phyloP scores from a whole-genome alignment of 2,329 filamentous ascomycete species.

The Didymella pomorum region DNA sequence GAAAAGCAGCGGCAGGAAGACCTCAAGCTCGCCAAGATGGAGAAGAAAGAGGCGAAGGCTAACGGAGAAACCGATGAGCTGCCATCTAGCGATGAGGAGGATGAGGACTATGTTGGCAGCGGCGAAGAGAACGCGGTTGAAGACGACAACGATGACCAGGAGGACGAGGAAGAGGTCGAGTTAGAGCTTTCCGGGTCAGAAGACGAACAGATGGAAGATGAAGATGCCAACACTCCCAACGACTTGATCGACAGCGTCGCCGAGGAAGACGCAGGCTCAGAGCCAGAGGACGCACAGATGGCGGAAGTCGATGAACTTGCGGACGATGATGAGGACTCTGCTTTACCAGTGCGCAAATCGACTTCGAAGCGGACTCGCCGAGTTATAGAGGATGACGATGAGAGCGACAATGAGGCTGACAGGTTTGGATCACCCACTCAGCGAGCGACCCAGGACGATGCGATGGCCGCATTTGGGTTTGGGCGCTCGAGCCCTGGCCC shows the following conservation, averaged over 20 bases:
- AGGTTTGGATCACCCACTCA: slow-evolving; percentile 32
- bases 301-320: slow-evolving; percentile 47
- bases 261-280: slow-evolving; percentile 43
- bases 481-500: slow-evolving; percentile 57
- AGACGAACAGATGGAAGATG: slow-evolving; percentile 41
- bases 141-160: slow-evolving; percentile 48
- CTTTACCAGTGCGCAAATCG: slow-evolving; percentile 61
- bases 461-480: slow-evolving; percentile 53
- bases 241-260: slow-evolving; percentile 53
- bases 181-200: slow-evolving; percentile 38
- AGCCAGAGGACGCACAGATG: slow-evolving; percentile 26
- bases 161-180: slow-evolving; percentile 40
- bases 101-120: slow-evolving; percentile 59
- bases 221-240: slow-evolving; percentile 14
- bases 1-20: slow-evolving; percentile 84
- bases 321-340: slow-evolving; percentile 54
- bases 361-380: slow-evolving; percentile 59
- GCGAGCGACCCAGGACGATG: slow-evolving; percentile 38
- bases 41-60: slow-evolving; percentile 76
- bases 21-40: slow-evolving; percentile 77
- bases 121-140: slow-evolving; percentile 57
- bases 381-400: slow-evolving; percentile 71
- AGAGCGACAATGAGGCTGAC: slow-evolving; percentile 36
- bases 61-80: slow-evolving; percentile 56
- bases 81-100: slow-evolving; percentile 63